Percentiles rank a stretch among this genome's conserved stretches.
These are phyloP conservation scores for Crepidotus sp. DNA, from an alignment of 1,284 basidiomycete species.

Conservation along the genomic window DNA sequence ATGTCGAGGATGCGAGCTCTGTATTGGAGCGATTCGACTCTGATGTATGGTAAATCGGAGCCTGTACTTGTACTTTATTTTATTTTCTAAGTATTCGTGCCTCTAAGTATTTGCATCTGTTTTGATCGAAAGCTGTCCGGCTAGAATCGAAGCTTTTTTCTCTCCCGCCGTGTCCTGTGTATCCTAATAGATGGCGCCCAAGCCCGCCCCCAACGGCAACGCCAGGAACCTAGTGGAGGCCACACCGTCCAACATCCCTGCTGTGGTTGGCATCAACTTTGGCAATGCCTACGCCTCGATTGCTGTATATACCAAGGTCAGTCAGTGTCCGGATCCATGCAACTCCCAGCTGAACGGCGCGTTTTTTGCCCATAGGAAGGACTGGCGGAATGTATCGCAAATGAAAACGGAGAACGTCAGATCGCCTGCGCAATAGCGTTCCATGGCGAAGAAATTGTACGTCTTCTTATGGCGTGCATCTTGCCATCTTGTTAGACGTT, in stretches of 20 bases:
- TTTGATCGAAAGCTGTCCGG: not conserved
- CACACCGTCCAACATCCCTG: conserved; percentile 28
- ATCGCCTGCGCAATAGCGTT: conserved; percentile 94
- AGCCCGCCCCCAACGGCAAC: conserved; percentile 15
- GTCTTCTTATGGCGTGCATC: conserved; percentile 23
- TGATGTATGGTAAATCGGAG: conserved; percentile 64
- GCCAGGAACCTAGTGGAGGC: conserved; percentile 2
- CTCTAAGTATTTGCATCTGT: conserved; percentile 9
- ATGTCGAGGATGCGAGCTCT: conserved; percentile 76
- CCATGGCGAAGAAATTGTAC: conserved; percentile 80
- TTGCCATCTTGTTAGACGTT: conserved; percentile 4
- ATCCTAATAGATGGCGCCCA: conserved; percentile 15
- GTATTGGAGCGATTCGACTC: conserved; percentile 77
- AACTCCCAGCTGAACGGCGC: conserved; percentile 4
- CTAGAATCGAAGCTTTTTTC: conserved; percentile 3
- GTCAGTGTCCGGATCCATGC: not conserved
- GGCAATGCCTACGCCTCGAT: conserved; percentile 95
- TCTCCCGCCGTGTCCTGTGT: not conserved
- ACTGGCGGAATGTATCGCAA: conserved; percentile 88
- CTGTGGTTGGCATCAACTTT: conserved; percentile 91
- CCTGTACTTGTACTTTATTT: not conserved
- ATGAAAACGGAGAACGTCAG: conserved; percentile 97
- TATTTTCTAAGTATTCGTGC: too few species aligned
- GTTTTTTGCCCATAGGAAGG: conserved; percentile 56
- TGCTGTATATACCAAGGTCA: conserved; percentile 89